Base-by-base conservation (phyloP, 2,329 filamentous ascomycete species). In the Pezicula rhizophila region DNA sequence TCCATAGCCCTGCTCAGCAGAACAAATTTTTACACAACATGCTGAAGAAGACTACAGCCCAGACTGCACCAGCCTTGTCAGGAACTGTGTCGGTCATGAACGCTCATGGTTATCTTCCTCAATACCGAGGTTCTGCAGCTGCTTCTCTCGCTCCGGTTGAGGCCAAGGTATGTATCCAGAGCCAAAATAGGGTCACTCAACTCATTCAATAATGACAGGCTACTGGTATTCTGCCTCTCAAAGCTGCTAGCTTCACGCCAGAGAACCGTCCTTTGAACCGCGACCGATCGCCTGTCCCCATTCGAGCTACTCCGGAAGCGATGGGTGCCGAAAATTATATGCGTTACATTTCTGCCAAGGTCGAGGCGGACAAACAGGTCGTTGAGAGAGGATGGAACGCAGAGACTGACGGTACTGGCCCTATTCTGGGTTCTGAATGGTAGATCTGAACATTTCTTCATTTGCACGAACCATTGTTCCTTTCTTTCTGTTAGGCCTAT, bases 81-180 rank as follows among this genome's bases (percentile, higher is more conserved):
- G 62, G 61, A 37, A 51, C 56, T 11, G 45, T 66, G 31, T 62
- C 63, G 25, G 60, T 62, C 25, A 54, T 59, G 33, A 65, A 55
- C 44, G 63, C 61, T 46, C 59, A 60, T 46, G 64, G 64, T 20
- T 63, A 57, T 46, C 52, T 66, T 15, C 64, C 62, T 43, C 60
- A 60, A 37, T 64, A 64, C 41, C 54, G 57, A 34, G 64, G 62
- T 26, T 59, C 59, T 42, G 63, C 64, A 17, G 57, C 55, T 46
- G 62, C 62, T 23, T 64, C 62, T 42, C 59, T 65, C 12, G 55
- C 57, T 34, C 62, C 64, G 25, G 50, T 55, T 23, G 57, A 55
- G 39, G 28, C 28, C 28, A 31, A 31, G 11, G 28, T 31, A 31
- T 10, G 28, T 31, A 31, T 4, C 28, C 28, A 11, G 28, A 31